Evolutionary conservation across 805 yeast species (phyloP).

Genomic region (Hanseniaspora thailandica): DNA sequence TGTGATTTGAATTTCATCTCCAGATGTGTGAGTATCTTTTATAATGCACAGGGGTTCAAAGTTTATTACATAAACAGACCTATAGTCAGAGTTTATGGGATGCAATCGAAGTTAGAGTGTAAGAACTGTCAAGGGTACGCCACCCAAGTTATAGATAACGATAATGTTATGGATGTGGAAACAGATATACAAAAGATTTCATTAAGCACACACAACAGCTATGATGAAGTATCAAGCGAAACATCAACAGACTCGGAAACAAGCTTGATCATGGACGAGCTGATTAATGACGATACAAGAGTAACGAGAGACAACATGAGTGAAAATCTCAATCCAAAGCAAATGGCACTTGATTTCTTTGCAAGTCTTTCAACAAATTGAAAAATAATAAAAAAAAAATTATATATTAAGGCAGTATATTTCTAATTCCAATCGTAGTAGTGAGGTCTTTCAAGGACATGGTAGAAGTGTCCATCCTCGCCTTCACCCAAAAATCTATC

Average conservation of each 20-base stretch:
- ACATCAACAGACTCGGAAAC: background rate
- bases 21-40: background rate
- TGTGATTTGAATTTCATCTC: conserved; percentile 7
- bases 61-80: conserved; percentile 13
- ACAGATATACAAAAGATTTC: background rate
- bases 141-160: background rate
- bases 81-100: background rate
- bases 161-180: background rate
- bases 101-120: conserved; percentile 1
- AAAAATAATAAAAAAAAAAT: background rate
- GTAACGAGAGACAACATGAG: too few relatives aligned
- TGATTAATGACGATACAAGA: background rate
- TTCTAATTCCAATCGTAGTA: conserved; percentile 39
- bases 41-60: background rate
- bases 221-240: background rate
- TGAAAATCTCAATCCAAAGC: background rate
- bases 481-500: conserved; percentile 74
- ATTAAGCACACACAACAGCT: background rate
- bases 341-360: conserved; percentile 1
- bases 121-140: conserved; percentile 6
- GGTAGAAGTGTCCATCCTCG: conserved; percentile 84
- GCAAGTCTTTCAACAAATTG: background rate
- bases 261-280: background rate
- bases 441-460: conserved; percentile 89
- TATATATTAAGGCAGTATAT: background rate